A percentile compares a stretch with the other conserved stretches of the same genome.
These are phyloP conservation scores for Cladosporium colombiae DNA, from an alignment of 2,329 filamentous ascomycete genomes.

Conservation along the genomic window DNA sequence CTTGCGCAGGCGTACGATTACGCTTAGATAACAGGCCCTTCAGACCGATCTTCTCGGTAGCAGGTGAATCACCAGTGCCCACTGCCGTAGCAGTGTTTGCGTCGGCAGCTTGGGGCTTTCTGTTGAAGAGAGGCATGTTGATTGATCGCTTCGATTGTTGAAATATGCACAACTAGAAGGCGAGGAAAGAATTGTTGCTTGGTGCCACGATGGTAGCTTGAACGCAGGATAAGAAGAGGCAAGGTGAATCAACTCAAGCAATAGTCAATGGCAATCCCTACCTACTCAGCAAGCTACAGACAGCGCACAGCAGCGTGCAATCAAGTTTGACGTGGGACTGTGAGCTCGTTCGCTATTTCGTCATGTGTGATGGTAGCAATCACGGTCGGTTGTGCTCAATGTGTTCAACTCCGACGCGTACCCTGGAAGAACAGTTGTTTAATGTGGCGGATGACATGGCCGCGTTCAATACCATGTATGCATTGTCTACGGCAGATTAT, in stretches of 20 bases:
- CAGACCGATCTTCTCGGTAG: slow-evolving; percentile 31
- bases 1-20: slow-evolving; percentile 21
- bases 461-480: not conserved
- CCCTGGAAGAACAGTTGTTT: not conserved
- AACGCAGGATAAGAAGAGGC: not conserved
- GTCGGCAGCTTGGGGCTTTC: slow-evolving; percentile 37
- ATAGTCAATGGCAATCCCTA: slow-evolving; percentile 1
- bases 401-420: not conserved
- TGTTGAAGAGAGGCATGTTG: slow-evolving; percentile 43
- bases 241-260: not conserved
- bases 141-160: not conserved
- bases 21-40: slow-evolving; percentile 30
- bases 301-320: not conserved
- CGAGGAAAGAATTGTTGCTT: not conserved
- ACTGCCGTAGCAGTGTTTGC: slow-evolving; percentile 39
- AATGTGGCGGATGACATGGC: not conserved
- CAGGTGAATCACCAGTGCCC: slow-evolving; percentile 1
- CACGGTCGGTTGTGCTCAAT: not conserved
- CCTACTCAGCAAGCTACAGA: not conserved
- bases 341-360: not conserved
- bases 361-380: slow-evolving; percentile 14
- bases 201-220: not conserved
- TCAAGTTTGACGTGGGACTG: not conserved
- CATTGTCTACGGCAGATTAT: not conserved
- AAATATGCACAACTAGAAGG: not conserved